These are phyloP conservation scores for Gracilaria gracilis DNA, from an alignment of 23 red algal species.

Conservation along the genomic window DNA sequence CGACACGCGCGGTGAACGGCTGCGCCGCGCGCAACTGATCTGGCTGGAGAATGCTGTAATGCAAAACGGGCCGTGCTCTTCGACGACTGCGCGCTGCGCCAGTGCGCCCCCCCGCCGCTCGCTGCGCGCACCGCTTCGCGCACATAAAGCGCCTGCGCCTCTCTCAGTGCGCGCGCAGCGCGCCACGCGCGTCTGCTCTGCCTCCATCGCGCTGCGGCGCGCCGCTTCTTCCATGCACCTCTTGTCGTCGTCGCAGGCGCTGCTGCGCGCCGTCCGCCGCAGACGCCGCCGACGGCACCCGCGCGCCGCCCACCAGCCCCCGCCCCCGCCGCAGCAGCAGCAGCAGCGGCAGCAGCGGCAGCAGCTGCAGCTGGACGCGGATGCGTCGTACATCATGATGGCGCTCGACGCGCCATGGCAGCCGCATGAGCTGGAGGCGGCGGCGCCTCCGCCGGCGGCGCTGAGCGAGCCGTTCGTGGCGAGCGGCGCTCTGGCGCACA, in stretches of 20 bases:
- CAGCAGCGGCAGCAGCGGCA: too few species aligned
- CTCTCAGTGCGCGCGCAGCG: too few species aligned
- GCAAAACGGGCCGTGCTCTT: not conserved
- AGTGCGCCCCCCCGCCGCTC: not conserved
- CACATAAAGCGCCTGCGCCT: not conserved
- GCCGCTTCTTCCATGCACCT: not conserved
- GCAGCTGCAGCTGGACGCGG: too few species aligned
- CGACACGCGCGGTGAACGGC: not conserved
- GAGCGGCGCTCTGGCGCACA: not conserved
- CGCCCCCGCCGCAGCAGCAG: not conserved
- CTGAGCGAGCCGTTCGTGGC: slow-evolving; percentile 19
- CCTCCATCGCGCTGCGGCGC: not conserved
- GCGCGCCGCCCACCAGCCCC: not conserved
- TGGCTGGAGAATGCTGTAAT: not conserved
- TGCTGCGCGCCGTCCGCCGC: not conserved
- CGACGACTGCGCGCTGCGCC: slow-evolving; percentile 15
- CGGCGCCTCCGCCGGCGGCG: too few species aligned
- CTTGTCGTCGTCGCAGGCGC: not conserved
- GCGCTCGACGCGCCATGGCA: too few species aligned
- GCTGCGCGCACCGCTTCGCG: not conserved
- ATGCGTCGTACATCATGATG: too few species aligned
- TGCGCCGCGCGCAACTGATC: not conserved
- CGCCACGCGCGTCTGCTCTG: not conserved
- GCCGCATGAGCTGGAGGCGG: not conserved
- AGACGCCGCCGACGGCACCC: not conserved